These are phyloP conservation scores for Centella asiatica DNA, from an alignment of 129 eudicot genomes.

Conservation along the genomic window DNA sequence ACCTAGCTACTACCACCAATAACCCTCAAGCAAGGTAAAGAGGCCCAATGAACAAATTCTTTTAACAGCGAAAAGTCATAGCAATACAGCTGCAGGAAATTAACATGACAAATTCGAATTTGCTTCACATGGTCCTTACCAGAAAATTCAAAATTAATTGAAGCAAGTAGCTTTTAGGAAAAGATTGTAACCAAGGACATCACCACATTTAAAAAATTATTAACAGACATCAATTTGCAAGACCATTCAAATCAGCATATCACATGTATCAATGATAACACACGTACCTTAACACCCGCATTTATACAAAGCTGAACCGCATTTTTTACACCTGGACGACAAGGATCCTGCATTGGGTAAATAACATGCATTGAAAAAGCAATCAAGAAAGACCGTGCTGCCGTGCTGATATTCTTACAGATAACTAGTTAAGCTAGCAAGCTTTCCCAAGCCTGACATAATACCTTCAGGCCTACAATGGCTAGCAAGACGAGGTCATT, in stretches of 20 bases:
- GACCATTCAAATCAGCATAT: neutral
- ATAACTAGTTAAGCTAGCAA: neutral
- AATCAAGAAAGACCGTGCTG: neutral
- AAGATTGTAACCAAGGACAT: too few relatives aligned
- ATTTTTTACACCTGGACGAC: constrained; percentile 74
- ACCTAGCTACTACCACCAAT: neutral
- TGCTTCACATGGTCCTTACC: neutral
- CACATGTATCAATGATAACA: neutral
- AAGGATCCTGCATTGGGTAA: constrained; percentile 64
- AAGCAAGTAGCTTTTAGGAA: too few relatives aligned
- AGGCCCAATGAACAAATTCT: neutral
- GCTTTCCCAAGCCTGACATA: neutral
- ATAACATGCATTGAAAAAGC: neutral
- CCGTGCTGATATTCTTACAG: too few relatives aligned
- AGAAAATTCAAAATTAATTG: neutral
- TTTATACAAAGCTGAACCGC: constrained; percentile 67
- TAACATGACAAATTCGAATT: neutral
- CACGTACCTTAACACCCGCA: constrained; percentile 85
- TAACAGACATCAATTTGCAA: too few relatives aligned
- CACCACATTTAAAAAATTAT: neutral
- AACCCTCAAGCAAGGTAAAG: neutral
- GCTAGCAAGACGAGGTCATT: constrained; percentile 71
- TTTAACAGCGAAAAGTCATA: neutral
- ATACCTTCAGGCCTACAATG: constrained; percentile 83
- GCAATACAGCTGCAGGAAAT: neutral